These are phyloP conservation scores for Boletus chippewaensis DNA, from an alignment of 1,284 basidiomycete species.

Conservation along the genomic window DNA sequence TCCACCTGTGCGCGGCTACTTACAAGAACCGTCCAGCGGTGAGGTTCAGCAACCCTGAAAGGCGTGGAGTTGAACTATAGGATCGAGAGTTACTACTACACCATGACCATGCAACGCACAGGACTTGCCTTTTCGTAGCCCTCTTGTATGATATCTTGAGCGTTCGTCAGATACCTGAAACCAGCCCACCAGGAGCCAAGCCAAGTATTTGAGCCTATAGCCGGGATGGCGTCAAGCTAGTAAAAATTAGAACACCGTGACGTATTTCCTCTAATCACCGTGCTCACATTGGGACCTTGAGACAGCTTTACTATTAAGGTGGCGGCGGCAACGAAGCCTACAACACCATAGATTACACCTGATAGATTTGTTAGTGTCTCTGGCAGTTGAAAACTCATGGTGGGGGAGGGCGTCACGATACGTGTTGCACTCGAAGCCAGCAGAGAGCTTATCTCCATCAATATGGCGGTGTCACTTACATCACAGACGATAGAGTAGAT, in stretches of 20 bases:
- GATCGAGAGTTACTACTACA: not conserved
- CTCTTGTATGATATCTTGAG: constrained; percentile 11
- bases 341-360: not conserved
- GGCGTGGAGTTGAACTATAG: not conserved
- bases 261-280: not conserved
- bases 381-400: not conserved
- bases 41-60: constrained; percentile 38
- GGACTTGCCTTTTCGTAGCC: constrained; percentile 19
- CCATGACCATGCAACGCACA: not conserved
- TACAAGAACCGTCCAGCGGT: constrained; percentile 38
- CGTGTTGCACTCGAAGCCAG: no score
- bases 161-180: constrained; percentile 8
- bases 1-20: constrained; percentile 13
- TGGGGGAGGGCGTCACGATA: no score
- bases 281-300: constrained; percentile 2
- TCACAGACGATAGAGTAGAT: no score
- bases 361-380: not conserved
- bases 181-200: constrained; percentile 19
- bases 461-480: no score
- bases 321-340: not conserved
- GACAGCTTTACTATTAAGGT: not conserved
- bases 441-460: no score
- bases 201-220: constrained; percentile 16
- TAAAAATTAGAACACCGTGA: not conserved
- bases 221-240: constrained; percentile 19